These are phyloP conservation scores for Candida pini DNA, from an alignment of 805 yeast species.

Conservation along the genomic window DNA sequence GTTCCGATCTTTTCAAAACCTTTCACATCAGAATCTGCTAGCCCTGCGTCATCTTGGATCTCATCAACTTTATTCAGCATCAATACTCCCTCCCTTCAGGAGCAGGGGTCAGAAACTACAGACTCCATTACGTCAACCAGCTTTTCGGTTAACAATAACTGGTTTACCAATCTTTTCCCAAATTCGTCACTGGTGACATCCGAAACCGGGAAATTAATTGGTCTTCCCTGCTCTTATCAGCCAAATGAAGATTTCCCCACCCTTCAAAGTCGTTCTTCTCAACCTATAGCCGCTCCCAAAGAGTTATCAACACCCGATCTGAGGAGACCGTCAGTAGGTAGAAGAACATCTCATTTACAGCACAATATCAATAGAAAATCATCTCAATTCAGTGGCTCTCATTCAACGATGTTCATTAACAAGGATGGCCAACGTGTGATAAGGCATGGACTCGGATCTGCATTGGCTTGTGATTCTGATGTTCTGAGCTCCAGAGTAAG, in stretches of 20 bases:
- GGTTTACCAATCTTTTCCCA: constrained; percentile 27
- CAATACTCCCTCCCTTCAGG: background rate
- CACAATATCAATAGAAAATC: background rate
- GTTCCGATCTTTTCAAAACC: background rate
- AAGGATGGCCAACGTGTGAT: constrained; percentile 36
- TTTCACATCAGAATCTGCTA: background rate
- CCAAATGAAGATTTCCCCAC: constrained; percentile 4
- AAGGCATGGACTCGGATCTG: constrained; percentile 39
- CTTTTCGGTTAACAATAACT: constrained; percentile 7
- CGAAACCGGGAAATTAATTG: constrained; percentile 27
- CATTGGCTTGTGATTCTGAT: constrained; percentile 29
- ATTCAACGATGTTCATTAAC: constrained; percentile 36
- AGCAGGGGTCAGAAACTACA: background rate
- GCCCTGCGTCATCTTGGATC: background rate
- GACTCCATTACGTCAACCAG: constrained; percentile 2
- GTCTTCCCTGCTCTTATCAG: constrained; percentile 17
- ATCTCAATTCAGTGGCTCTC: constrained; percentile 32
- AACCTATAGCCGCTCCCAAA: background rate
- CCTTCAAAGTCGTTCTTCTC: background rate
- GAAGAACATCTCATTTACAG: too few relatives aligned
- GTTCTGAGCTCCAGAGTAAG: constrained; percentile 37
- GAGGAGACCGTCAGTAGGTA: too few relatives aligned
- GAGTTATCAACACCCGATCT: background rate
- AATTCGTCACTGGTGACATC: constrained; percentile 25
- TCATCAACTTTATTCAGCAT: background rate